These are phyloP conservation scores for Grosmannia clavigera DNA, from an alignment of 2,329 filamentous ascomycete genomes.

Conservation along the genomic window DNA sequence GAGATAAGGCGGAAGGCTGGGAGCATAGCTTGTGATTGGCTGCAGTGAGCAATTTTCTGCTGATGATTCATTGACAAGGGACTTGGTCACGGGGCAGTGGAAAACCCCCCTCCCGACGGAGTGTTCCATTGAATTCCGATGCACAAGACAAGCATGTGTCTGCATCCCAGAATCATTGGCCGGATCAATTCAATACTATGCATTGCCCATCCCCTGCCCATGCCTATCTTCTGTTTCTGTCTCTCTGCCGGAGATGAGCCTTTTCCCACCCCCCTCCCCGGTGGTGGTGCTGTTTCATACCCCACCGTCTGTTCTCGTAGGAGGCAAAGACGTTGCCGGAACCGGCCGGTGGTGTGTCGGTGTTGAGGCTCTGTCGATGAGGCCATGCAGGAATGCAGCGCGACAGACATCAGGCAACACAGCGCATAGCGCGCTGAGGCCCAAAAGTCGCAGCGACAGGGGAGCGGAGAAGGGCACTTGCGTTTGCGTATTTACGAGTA, in stretches of 20 bases:
- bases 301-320: not conserved
- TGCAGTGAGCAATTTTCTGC: constrained; percentile 23
- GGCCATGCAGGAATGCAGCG: not conserved
- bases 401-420: not conserved
- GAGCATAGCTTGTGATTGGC: constrained; percentile 25
- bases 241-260: not conserved
- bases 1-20: constrained; percentile 27
- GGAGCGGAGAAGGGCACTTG: too few relatives aligned
- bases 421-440: not conserved
- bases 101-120: not conserved
- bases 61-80: constrained; percentile 23
- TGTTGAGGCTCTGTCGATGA: not conserved
- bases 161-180: constrained; percentile 1
- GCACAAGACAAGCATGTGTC: constrained; percentile 4
- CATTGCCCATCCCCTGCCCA: too few relatives aligned
- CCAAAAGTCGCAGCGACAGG: too few relatives aligned
- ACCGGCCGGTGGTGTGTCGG: not conserved
- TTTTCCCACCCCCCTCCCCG: not conserved
- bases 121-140: constrained; percentile 3
- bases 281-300: not conserved
- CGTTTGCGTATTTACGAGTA: not conserved
- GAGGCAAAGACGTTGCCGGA: not conserved
- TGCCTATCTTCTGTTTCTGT: too few relatives aligned
- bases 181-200: not conserved
- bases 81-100: constrained; percentile 6